phyloP scores from a whole-genome alignment of 2,329 filamentous ascomycete genomes.

The Talaromyces sp. region DNA sequence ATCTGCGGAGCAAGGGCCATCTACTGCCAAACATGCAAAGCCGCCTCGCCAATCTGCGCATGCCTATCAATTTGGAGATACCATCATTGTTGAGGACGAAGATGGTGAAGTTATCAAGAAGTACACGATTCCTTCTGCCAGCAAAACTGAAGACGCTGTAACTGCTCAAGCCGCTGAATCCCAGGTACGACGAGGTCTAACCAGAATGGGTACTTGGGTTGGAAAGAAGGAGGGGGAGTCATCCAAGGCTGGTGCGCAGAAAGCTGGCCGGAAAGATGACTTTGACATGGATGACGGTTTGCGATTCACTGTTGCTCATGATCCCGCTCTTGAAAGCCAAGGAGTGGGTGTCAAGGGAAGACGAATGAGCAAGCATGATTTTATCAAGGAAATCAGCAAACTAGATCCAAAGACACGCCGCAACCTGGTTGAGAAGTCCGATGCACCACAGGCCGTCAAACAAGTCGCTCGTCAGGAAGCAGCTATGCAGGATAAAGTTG shows the following conservation, averaged over 20 bases:
- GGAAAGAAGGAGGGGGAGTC: conserved; percentile 38
- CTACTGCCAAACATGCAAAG: conserved; percentile 34
- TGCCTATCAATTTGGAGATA: conserved; percentile 67
- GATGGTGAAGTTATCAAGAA: conserved; percentile 69
- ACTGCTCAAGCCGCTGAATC: conserved; percentile 33
- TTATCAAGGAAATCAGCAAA: conserved; percentile 61
- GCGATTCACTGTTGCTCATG: conserved; percentile 60
- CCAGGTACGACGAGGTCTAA: conserved; percentile 52
- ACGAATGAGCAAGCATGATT: conserved; percentile 64
- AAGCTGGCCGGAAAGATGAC: conserved; percentile 24
- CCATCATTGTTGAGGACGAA: conserved; percentile 69
- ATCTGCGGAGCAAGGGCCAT: conserved; percentile 23
- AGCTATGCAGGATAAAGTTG: conserved; percentile 21
- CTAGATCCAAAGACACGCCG: conserved; percentile 60
- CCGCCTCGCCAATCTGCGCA: conserved; percentile 56
- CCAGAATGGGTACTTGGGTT: conserved; percentile 62
- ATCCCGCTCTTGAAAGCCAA: conserved; percentile 35
- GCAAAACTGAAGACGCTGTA: conserved; percentile 32
- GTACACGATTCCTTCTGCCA: conserved; percentile 58
- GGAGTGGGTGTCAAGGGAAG: conserved; percentile 51
- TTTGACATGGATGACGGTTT: conserved; percentile 50
- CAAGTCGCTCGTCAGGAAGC: conserved; percentile 36
- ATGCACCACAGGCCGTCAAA: conserved; percentile 42
- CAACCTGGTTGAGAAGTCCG: conserved; percentile 44
- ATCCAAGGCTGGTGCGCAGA: conserved; percentile 31